Percentiles rank a stretch among this genome's conserved stretches.
Conservation (phyloP, 441 rosid genomes). For the Mallotus japonicus region DNA sequence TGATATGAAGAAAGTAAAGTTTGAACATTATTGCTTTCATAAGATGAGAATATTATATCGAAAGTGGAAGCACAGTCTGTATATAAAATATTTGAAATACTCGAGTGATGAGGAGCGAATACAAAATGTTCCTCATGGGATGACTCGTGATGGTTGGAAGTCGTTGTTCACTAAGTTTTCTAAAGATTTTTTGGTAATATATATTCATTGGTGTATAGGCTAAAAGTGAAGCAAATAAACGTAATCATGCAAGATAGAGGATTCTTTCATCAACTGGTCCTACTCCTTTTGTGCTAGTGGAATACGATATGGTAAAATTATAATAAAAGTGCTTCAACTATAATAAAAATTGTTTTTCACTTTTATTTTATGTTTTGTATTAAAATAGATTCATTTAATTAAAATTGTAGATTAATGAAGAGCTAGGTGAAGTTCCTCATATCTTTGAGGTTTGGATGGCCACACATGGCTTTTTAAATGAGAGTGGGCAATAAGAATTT, state of each 20-base stretch:
- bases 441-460: background rate
- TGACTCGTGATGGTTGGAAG: too few relatives aligned
- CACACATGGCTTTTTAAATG: background rate
- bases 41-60: background rate
- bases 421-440: background rate
- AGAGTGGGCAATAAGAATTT: background rate
- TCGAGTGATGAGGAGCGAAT: background rate
- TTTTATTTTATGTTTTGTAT: too few relatives aligned
- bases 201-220: background rate
- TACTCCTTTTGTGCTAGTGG: background rate
- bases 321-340: background rate
- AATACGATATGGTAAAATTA: background rate
- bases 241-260: background rate
- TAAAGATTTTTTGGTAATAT: background rate
- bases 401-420: background rate
- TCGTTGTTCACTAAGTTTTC: too few relatives aligned
- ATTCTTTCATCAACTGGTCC: background rate
- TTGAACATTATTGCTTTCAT: background rate
- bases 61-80: background rate
- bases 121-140: background rate
- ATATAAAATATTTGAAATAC: background rate
- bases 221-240: background rate
- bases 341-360: background rate
- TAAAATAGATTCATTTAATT: background rate
- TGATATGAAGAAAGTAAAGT: background rate